Conservation (phyloP, 2,329 filamentous ascomycete genomes). For the Neofusicoccum umdonicola region DNA sequence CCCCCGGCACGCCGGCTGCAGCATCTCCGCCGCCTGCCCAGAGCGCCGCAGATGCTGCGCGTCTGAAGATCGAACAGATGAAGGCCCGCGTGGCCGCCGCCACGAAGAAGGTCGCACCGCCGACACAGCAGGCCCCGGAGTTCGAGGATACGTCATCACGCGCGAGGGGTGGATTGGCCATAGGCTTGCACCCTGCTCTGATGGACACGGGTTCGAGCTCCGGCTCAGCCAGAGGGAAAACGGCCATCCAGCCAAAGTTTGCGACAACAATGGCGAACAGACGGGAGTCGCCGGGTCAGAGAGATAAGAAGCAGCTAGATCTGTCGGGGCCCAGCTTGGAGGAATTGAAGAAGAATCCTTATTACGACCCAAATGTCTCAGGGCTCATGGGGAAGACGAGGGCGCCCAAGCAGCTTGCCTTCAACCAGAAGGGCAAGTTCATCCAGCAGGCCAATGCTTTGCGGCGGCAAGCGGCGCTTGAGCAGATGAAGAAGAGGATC, state of each 20-base stretch:
- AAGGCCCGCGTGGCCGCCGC: conserved; percentile 53
- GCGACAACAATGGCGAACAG: conserved; percentile 56
- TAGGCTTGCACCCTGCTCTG: conserved; percentile 75
- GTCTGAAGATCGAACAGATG: conserved; percentile 67
- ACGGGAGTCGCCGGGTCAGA: conserved; percentile 47
- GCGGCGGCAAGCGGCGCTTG: conserved; percentile 80
- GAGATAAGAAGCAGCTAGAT: conserved; percentile 52
- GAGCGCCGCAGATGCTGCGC: conserved; percentile 29
- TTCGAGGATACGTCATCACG: conserved; percentile 48
- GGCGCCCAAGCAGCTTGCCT: conserved; percentile 73
- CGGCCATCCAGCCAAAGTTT: conserved; percentile 51
- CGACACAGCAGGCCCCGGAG: conserved; percentile 40
- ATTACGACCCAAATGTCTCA: conserved; percentile 71
- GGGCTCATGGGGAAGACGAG: conserved; percentile 59
- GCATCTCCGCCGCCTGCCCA: background rate
- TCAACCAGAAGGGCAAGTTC: conserved; percentile 96
- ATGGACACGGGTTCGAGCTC: conserved; percentile 40
- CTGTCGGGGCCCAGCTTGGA: conserved; percentile 57
- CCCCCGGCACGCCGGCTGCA: conserved; percentile 13
- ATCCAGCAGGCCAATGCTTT: conserved; percentile 90
- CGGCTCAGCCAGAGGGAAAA: conserved; percentile 43
- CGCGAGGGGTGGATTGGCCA: conserved; percentile 67
- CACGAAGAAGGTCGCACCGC: conserved; percentile 39
- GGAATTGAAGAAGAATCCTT: conserved; percentile 70
- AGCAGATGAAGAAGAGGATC: conserved; percentile 92